These are phyloP conservation scores for Didymella keratinophila DNA, from an alignment of 2,329 filamentous ascomycete genomes.

Conservation along the genomic window DNA sequence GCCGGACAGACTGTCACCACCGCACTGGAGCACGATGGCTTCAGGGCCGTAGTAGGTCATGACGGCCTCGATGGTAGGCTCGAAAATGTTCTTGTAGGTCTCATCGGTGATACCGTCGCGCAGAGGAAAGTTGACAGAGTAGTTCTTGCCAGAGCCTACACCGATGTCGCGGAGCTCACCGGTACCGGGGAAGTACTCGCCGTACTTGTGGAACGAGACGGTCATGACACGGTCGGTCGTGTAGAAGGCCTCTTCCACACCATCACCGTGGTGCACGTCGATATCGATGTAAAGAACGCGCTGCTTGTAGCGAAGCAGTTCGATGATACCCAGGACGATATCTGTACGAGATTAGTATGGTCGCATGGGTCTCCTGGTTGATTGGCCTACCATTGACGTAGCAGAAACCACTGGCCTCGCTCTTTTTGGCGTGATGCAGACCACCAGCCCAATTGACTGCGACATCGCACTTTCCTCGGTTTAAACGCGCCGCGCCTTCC, in stretches of 20 bases:
- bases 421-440: conserved; percentile 94
- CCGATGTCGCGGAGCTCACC: conserved; percentile 74
- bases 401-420: conserved; percentile 94
- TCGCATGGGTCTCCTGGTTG: not conserved
- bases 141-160: conserved; percentile 71
- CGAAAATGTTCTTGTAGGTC: conserved; percentile 73
- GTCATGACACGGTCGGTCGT: conserved; percentile 77
- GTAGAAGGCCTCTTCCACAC: conserved; percentile 76
- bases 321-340: conserved; percentile 91
- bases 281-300: conserved; percentile 96
- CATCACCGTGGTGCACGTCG: conserved; percentile 89
- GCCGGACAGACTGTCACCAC: conserved; percentile 72
- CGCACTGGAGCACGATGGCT: conserved; percentile 73
- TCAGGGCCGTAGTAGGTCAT: conserved; percentile 74
- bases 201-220: conserved; percentile 75
- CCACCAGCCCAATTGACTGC: conserved; percentile 80
- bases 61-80: conserved; percentile 71
- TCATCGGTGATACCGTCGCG: conserved; percentile 73
- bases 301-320: conserved; percentile 81
- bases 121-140: conserved; percentile 73
- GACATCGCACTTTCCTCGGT: conserved; percentile 72
- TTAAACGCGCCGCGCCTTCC: conserved; percentile 73
- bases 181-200: conserved; percentile 75
- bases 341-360: conserved; percentile 60
- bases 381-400: conserved; percentile 76